Base-by-base conservation (phyloP, 1,284 basidiomycete species). In the Phellinidium pouzarii region DNA sequence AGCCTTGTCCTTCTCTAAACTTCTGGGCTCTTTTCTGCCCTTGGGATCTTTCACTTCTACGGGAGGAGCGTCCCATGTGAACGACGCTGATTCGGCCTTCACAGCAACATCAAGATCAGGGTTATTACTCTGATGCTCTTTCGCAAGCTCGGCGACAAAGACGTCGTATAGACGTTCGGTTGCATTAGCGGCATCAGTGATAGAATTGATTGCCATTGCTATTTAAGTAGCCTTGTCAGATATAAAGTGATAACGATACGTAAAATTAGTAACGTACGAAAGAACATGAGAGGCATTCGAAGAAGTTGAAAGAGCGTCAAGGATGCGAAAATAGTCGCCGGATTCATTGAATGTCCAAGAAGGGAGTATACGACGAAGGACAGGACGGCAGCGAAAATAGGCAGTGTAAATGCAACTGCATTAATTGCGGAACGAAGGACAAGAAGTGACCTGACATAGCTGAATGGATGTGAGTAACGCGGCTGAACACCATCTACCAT, bases 21-120 rank as follows among this genome's bases (percentile, higher is more conserved):
- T 65, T 50, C 49, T 59, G 46, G 59, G 65, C 58, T 64, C 66
- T 53, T 67, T 66, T 8, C 60, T 63, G 57, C 63, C 66, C 62
- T 72, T 69, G 44, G 65, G 67, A 47, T 70, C 71, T 3, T 60
- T 58, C 4, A 59, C 64, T 46, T 79, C 71, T 41, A 79, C 71
- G 45, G 85, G 80, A 4, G 87, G 82, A 2, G 79, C 77, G 62
- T 95, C 92, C 92, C 93, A 95, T 0, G 81, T 81, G 65, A 94
- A 94, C 8, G 80, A 79, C 2, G 82, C 91, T 52, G 76, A 71
- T 37, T 78, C 70, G 44, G 89, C 77, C 50, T 76, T 72, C 53
- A 95, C 62, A 2, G 89, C 91, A 37, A 73, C 69, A 8, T 77
- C 69, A 27, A 87, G 66, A 50, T 78, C 68, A 17, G 74, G 65